Evolutionary conservation across 2,329 filamentous ascomycete genomes (phyloP).

Genomic region (Penicillium sp.): DNA sequence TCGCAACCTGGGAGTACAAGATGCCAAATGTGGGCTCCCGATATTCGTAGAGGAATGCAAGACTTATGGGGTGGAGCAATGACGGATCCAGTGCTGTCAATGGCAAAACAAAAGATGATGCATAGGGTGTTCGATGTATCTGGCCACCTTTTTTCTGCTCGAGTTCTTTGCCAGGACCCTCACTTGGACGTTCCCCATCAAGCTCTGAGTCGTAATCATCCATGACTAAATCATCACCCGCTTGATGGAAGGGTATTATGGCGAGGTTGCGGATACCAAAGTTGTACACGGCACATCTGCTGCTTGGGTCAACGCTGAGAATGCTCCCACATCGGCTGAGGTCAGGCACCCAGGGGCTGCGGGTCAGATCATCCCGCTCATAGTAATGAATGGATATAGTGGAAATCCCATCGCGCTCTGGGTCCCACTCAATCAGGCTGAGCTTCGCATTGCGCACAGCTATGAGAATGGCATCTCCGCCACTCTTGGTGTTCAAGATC

Average conservation of each 20-base stretch:
- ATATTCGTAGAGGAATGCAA: constrained; percentile 95
- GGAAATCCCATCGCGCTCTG: constrained; percentile 72
- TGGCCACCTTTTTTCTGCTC: constrained; percentile 39
- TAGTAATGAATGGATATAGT: constrained; percentile 98
- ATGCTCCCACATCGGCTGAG: constrained; percentile 76
- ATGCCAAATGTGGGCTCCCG: constrained; percentile 97
- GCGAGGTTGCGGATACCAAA: constrained; percentile 88
- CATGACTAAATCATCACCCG: constrained; percentile 84
- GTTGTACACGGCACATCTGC: constrained; percentile 89
- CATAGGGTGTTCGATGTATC: constrained; percentile 67
- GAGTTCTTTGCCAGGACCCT: constrained; percentile 26
- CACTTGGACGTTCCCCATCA: constrained; percentile 65
- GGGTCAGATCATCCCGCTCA: constrained; percentile 85
- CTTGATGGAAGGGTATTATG: constrained; percentile 87
- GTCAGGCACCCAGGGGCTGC: constrained; percentile 77
- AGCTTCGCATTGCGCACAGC: constrained; percentile 90
- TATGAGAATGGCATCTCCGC: constrained; percentile 79
- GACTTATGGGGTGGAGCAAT: constrained; percentile 83
- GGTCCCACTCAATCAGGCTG: constrained; percentile 91
- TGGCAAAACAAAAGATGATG: constrained; percentile 88
- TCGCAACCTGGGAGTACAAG: constrained; percentile 72
- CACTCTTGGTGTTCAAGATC: constrained; percentile 69
- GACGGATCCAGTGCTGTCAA: constrained; percentile 84
- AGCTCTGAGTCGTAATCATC: constrained; percentile 85
- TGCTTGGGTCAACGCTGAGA: constrained; percentile 84